phyloP scores from a whole-genome alignment of 2,329 filamentous ascomycete genomes.

The Trichoderma pleuroti region DNA sequence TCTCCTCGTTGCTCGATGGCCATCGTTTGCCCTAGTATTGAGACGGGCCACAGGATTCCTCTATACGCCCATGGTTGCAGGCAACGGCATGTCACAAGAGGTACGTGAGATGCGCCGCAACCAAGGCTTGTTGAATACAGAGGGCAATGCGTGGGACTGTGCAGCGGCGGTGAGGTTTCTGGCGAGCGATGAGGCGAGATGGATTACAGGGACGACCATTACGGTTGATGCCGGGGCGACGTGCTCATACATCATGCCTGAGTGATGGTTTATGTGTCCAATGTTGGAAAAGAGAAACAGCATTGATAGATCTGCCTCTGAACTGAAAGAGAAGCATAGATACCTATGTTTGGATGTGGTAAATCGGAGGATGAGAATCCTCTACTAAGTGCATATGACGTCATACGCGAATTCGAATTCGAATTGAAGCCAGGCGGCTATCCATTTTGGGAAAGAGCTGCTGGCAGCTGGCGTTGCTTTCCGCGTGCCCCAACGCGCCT shows the following conservation, averaged over 20 bases:
- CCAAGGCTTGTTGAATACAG: constrained; percentile 39
- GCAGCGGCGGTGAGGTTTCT: constrained; percentile 40
- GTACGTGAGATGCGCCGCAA: constrained; percentile 36
- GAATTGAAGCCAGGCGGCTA: neutral
- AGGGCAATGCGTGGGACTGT: constrained; percentile 44
- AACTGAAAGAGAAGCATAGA: neutral
- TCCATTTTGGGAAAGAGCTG: neutral
- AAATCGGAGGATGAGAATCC: neutral
- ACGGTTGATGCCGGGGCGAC: constrained; percentile 43
- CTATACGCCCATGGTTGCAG: constrained; percentile 46
- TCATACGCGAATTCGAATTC: neutral
- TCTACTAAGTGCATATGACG: neutral
- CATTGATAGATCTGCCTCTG: neutral
- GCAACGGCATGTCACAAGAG: constrained; percentile 39
- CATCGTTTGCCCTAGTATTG: neutral
- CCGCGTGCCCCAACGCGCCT: neutral
- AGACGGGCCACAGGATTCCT: constrained; percentile 34
- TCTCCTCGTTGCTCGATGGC: neutral
- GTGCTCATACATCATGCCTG: constrained; percentile 12
- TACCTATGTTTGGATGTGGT: neutral
- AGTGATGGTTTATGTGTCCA: neutral
- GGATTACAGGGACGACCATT: constrained; percentile 42
- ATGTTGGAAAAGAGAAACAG: neutral
- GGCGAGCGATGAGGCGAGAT: constrained; percentile 39
- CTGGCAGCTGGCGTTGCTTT: neutral